Evolutionary conservation across 2,329 filamentous ascomycete species (phyloP).

Genomic region (Fusarium secorum): DNA sequence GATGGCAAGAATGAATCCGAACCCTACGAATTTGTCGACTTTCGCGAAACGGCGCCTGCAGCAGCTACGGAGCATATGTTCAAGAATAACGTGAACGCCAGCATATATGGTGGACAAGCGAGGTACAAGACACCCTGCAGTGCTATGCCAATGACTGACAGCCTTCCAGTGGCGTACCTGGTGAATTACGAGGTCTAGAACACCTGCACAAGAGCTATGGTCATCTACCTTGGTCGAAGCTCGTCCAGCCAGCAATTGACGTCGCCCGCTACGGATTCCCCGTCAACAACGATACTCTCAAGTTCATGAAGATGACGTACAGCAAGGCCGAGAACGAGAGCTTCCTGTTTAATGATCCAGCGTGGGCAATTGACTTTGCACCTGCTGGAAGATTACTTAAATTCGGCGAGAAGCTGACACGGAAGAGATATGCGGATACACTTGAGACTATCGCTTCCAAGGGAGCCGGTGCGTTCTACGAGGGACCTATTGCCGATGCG

Average conservation of each 20-base stretch:
- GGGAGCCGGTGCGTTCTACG: conserved; percentile 75
- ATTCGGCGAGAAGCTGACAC: conserved; percentile 76
- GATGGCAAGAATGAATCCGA: conserved; percentile 56
- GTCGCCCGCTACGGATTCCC: conserved; percentile 77
- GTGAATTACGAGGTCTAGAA: conserved; percentile 76
- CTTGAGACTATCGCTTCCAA: conserved; percentile 72
- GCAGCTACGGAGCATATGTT: conserved; percentile 85
- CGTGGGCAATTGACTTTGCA: conserved; percentile 86
- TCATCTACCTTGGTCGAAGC: conserved; percentile 67
- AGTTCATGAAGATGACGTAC: conserved; percentile 66
- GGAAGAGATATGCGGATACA: conserved; percentile 77
- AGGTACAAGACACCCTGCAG: conserved; percentile 57
- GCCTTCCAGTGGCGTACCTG: conserved; percentile 66
- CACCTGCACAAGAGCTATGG: conserved; percentile 76
- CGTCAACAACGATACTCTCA: conserved; percentile 74
- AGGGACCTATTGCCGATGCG: conserved; percentile 71
- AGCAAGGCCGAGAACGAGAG: conserved; percentile 51
- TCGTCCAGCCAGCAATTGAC: conserved; percentile 75
- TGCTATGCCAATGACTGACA: rapidly evolving
- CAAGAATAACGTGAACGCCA: conserved; percentile 69
- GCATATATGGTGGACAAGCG: conserved; percentile 74
- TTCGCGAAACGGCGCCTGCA: conserved; percentile 83
- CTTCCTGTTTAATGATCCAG: conserved; percentile 74
- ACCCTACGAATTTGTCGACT: conserved; percentile 81
- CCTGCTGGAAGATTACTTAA: conserved; percentile 72